phyloP scores from a whole-genome alignment of 2,329 filamentous ascomycete species.

The Pestalotiopsis sp. region DNA sequence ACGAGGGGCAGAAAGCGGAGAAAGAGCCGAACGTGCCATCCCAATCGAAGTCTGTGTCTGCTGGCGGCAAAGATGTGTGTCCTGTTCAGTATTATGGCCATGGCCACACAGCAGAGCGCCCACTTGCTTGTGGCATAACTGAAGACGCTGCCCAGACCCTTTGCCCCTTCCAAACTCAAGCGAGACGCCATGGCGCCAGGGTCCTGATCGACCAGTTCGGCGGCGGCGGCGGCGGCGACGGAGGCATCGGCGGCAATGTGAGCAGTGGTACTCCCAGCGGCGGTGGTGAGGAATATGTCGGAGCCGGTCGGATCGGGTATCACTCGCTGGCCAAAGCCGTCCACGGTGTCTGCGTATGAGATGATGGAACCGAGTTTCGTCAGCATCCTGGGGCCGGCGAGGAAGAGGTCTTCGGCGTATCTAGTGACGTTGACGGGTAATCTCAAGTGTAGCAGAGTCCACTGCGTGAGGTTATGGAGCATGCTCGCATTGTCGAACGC shows the following conservation, averaged over 20 bases:
- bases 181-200: slow-evolving; percentile 44
- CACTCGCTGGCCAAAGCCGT: slow-evolving; percentile 59
- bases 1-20: slow-evolving; percentile 73
- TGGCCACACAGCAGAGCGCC: slow-evolving; percentile 84
- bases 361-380: slow-evolving; percentile 64
- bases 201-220: slow-evolving; percentile 46
- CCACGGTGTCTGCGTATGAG: slow-evolving; percentile 60
- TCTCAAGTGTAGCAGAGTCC: slow-evolving; percentile 48
- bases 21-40: slow-evolving; percentile 71
- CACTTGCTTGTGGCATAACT: slow-evolving; percentile 90
- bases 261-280: slow-evolving; percentile 41
- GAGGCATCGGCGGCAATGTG: slow-evolving; percentile 41
- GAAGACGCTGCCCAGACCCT: slow-evolving; percentile 83
- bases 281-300: slow-evolving; percentile 49
- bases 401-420: slow-evolving; percentile 67
- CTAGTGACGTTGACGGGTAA: slow-evolving; percentile 57
- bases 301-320: slow-evolving; percentile 33
- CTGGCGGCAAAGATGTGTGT: slow-evolving; percentile 94
- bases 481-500: slow-evolving; percentile 43
- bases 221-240: slow-evolving; percentile 38
- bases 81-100: slow-evolving; percentile 86
- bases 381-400: slow-evolving; percentile 71
- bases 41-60: slow-evolving; percentile 74
- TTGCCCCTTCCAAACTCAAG: slow-evolving; percentile 60
- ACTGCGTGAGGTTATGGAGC: slow-evolving; percentile 58